phyloP scores from a whole-genome alignment of 257 asterid genomes.

The Paraleonurus japonicus region DNA sequence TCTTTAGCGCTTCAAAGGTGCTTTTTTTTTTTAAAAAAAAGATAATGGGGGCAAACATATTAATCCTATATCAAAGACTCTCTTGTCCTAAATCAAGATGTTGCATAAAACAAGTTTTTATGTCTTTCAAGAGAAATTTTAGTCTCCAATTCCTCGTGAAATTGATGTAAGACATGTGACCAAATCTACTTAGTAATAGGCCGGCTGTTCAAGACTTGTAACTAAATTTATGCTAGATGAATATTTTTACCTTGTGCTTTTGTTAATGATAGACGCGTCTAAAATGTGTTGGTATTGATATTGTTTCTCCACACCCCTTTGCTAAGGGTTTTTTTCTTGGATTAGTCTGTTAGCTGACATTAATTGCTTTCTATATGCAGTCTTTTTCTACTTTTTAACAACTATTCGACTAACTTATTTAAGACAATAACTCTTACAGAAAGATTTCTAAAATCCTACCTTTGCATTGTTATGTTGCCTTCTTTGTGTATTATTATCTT shows the following conservation, averaged over 20 bases:
- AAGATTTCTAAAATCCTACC: neutral
- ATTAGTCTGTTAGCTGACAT: constrained; percentile 8
- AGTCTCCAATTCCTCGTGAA: neutral
- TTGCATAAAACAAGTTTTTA: neutral
- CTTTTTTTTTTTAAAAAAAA: neutral
- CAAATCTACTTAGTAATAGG: neutral
- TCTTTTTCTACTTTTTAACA: neutral
- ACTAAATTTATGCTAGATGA: neutral
- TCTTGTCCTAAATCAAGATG: neutral
- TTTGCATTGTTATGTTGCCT: neutral
- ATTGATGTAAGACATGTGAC: neutral
- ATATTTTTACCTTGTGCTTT: neutral
- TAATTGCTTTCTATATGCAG: neutral
- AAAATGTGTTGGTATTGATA: neutral
- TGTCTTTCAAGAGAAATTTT: neutral
- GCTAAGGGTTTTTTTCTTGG: neutral
- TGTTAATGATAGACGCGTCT: neutral
- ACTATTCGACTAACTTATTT: neutral
- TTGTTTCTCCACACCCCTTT: neutral
- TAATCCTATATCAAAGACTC: neutral
- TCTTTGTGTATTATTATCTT: neutral
- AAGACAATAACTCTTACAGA: neutral
- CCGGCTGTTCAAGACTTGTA: neutral
- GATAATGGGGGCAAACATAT: neutral
- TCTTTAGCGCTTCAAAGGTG: neutral